Evolutionary conservation across 352 stramenopile species (phyloP).

Genomic region (Phytophthora uliginosa): DNA sequence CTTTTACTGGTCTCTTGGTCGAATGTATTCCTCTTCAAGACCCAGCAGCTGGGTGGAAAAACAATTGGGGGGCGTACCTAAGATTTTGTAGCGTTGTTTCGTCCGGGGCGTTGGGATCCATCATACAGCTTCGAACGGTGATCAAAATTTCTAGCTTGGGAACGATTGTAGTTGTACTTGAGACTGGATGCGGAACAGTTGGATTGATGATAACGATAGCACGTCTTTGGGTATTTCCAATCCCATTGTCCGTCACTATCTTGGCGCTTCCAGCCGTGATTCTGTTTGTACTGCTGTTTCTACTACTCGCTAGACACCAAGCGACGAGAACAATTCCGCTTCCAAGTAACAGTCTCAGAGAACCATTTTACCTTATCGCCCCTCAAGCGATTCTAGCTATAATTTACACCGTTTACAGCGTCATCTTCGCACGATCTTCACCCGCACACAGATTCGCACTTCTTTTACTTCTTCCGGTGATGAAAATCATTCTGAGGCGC

Average conservation of each 20-base stretch:
- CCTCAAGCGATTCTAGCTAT: not conserved
- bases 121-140: not conserved
- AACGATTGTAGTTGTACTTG: not conserved
- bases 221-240: not conserved
- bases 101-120: not conserved
- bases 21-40: not conserved
- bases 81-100: not conserved
- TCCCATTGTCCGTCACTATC: not conserved
- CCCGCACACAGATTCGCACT: not conserved
- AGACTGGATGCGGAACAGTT: not conserved
- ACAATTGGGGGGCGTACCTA: not conserved
- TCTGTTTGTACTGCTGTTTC: not conserved
- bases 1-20: not conserved
- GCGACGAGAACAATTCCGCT: not conserved
- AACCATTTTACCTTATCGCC: not conserved
- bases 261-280: not conserved
- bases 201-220: not conserved
- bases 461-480: not conserved
- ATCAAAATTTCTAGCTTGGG: not conserved
- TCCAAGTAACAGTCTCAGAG: not conserved
- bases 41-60: not conserved
- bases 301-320: not conserved
- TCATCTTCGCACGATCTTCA: not conserved
- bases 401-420: not conserved
- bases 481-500: constrained; percentile 12